These are phyloP conservation scores for Aspergillus steynii DNA, from an alignment of 495 filamentous ascomycete species.

Conservation along the genomic window DNA sequence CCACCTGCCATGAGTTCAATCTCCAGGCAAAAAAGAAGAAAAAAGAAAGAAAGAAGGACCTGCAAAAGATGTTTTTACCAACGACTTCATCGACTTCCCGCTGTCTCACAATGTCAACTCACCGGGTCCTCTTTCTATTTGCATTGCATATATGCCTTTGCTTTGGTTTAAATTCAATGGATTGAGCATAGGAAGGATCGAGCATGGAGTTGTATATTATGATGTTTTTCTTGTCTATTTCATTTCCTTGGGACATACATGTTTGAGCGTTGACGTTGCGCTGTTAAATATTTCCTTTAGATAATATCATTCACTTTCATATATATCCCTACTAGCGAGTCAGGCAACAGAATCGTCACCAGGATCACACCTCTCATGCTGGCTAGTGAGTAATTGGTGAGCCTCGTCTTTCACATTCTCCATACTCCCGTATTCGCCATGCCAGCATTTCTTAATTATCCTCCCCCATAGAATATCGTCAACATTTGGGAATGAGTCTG, in stretches of 20 bases:
- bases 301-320: constrained; percentile 10
- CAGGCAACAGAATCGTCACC: constrained; percentile 2
- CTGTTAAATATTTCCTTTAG: constrained; percentile 10
- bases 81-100: background rate
- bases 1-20: background rate
- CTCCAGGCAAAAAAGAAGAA: background rate
- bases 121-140: constrained; percentile 7
- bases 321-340: background rate
- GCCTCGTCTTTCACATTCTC: constrained; percentile 15
- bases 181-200: constrained; percentile 4
- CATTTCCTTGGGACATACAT: constrained; percentile 3
- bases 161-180: constrained; percentile 5
- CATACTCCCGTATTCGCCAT: constrained; percentile 18
- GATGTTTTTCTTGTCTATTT: background rate
- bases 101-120: constrained; percentile 3
- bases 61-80: background rate
- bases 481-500: constrained; percentile 17
- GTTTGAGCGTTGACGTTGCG: constrained; percentile 10
- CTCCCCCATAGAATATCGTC: constrained; percentile 18
- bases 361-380: background rate
- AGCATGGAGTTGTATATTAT: constrained; percentile 16
- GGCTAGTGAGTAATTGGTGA: constrained; percentile 5
- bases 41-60: constrained; percentile 3
- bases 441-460: constrained; percentile 21
- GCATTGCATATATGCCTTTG: constrained; percentile 8